These are phyloP conservation scores for Eucalyptus erythrocorys DNA, from an alignment of 345 rosid species.

Conservation along the genomic window DNA sequence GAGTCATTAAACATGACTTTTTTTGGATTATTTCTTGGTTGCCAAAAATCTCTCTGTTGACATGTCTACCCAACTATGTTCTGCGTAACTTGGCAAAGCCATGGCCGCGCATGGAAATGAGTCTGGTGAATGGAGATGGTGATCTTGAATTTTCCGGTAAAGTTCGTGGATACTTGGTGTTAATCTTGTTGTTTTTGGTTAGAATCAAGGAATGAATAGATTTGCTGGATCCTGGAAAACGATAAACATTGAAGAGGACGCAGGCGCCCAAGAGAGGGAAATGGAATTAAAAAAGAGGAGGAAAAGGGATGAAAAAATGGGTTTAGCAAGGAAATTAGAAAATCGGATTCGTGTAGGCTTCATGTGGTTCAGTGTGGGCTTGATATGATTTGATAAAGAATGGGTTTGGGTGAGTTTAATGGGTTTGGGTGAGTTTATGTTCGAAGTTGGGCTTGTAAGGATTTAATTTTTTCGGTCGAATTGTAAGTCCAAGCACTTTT, in stretches of 20 bases:
- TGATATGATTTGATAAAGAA: neutral
- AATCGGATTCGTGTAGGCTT: neutral
- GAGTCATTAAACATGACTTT: neutral
- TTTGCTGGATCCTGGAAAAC: neutral
- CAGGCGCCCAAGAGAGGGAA: no score
- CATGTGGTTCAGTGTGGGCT: neutral
- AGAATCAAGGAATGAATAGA: neutral
- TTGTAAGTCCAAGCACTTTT: neutral
- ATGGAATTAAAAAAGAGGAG: neutral
- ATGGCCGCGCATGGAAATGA: neutral
- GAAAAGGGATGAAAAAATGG: neutral
- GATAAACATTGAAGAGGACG: neutral
- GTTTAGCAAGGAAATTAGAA: neutral
- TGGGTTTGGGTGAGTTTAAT: neutral
- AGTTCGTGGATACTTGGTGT: neutral
- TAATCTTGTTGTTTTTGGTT: neutral
- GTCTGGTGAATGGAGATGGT: neutral
- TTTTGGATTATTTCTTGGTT: rapidly evolving
- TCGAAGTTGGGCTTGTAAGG: neutral
- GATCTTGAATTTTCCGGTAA: neutral
- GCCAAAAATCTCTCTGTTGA: neutral
- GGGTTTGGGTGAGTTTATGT: neutral
- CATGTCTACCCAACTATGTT: neutral
- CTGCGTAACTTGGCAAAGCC: neutral
- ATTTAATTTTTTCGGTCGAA: no score